Evolutionary conservation across 164 flowering plant genomes (phyloP).

Genomic region (Piper longum): DNA sequence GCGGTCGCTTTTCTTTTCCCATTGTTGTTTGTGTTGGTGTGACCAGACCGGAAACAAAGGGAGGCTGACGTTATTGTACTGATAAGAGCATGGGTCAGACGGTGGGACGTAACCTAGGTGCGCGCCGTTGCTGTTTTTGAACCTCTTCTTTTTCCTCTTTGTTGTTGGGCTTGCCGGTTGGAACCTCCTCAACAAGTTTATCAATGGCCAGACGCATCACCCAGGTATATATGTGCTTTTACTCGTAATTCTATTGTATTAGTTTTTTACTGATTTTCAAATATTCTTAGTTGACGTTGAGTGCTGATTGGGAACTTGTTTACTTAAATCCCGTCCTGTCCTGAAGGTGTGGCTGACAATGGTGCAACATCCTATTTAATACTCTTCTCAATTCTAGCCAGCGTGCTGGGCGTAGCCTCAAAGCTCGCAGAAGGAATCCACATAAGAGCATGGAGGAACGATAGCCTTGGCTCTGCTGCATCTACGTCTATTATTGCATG

Average conservation of each 20-base stretch:
- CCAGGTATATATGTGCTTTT: conserved; percentile 29
- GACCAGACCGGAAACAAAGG: background rate
- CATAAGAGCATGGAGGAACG: conserved; percentile 69
- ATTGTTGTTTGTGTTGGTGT: too few relatives aligned
- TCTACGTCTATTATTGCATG: conserved; percentile 57
- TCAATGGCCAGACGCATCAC: conserved; percentile 63
- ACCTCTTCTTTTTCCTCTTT: conserved; percentile 52
- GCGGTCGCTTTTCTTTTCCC: too few relatives aligned
- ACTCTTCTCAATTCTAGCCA: conserved; percentile 46
- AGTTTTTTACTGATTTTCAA: background rate
- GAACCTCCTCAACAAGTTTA: conserved; percentile 59
- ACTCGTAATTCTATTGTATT: background rate
- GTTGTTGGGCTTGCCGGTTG: conserved; percentile 79
- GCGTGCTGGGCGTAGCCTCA: conserved; percentile 52
- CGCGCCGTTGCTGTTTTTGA: conserved; percentile 73
- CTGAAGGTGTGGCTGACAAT: conserved; percentile 41
- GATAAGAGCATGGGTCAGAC: conserved; percentile 38
- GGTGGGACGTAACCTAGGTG: conserved; percentile 69
- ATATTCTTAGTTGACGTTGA: background rate
- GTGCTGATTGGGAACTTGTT: background rate
- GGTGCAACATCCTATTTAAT: conserved; percentile 54
- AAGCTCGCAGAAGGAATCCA: conserved; percentile 66
- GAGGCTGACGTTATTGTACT: background rate
- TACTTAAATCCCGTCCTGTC: too few relatives aligned
- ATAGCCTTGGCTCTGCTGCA: conserved; percentile 70